Conservation (phyloP, 2,329 filamentous ascomycete genomes). For the Trichoderma sp. region DNA sequence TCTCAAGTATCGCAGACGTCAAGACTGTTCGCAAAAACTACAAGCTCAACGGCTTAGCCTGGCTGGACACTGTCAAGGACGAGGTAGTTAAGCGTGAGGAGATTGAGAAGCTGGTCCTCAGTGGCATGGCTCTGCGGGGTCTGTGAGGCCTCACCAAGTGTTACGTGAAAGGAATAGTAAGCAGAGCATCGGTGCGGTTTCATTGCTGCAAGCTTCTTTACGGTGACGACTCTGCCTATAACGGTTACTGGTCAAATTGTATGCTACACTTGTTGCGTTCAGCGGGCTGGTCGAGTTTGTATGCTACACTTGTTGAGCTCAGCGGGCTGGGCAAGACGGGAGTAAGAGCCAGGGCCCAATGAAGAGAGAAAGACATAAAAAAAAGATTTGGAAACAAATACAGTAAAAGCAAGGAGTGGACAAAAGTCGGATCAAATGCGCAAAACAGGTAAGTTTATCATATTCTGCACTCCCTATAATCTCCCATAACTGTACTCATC, state of each 20-base stretch:
- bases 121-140: conserved; percentile 67
- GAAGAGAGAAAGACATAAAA: too few relatives aligned
- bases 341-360: too few relatives aligned
- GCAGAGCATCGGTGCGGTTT: neutral
- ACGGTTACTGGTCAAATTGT: neutral
- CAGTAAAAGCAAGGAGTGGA: neutral
- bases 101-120: conserved; percentile 69
- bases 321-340: too few relatives aligned
- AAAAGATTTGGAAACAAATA: neutral
- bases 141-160: conserved; percentile 27
- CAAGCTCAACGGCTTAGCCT: conserved; percentile 69
- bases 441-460: neutral
- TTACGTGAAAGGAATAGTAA: neutral
- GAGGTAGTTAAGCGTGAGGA: conserved; percentile 50
- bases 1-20: conserved; percentile 63
- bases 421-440: neutral
- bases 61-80: conserved; percentile 50
- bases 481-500: neutral
- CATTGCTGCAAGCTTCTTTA: neutral
- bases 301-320: too few relatives aligned
- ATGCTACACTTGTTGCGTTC: neutral
- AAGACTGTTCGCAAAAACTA: conserved; percentile 79
- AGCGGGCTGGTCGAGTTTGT: too few relatives aligned
- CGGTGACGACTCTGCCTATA: neutral
- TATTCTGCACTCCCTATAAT: neutral